A percentile compares a stretch with the other conserved stretches of the same genome.
Evolutionary conservation across 2,329 filamentous ascomycete genomes (phyloP).

Genomic region (Calcarisporium arbuscula): DNA sequence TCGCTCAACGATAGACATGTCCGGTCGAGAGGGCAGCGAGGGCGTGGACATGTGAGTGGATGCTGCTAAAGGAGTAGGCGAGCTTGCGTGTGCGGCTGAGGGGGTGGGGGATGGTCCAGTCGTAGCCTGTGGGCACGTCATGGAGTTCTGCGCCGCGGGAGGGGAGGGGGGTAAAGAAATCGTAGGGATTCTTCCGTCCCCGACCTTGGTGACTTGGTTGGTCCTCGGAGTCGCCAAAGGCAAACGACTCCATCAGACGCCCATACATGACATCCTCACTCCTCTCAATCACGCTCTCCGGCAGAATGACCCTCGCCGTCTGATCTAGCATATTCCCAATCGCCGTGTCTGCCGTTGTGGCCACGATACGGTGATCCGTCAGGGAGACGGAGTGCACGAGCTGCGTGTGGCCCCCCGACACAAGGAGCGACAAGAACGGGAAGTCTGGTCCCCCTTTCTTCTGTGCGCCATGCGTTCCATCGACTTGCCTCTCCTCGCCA

Average conservation of each 20-base stretch:
- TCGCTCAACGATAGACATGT: conserved; percentile 53
- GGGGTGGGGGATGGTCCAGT: conserved; percentile 65
- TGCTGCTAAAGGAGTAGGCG: conserved; percentile 66
- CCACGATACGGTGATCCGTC: conserved; percentile 66
- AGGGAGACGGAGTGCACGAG: conserved; percentile 68
- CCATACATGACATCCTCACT: conserved; percentile 71
- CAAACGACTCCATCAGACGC: conserved; percentile 70
- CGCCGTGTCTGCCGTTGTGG: conserved; percentile 71
- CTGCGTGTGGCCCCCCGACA: conserved; percentile 88
- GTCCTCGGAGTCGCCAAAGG: conserved; percentile 40
- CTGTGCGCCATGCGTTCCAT: background rate
- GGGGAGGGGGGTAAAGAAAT: conserved; percentile 50
- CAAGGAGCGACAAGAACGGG: conserved; percentile 82
- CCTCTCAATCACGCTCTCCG: conserved; percentile 45
- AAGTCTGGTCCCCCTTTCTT: conserved; percentile 48
- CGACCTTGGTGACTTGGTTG: conserved; percentile 10
- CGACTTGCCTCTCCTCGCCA: conserved; percentile 8
- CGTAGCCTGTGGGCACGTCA: conserved; percentile 30
- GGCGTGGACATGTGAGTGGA: conserved; percentile 47
- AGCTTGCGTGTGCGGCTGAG: conserved; percentile 52
- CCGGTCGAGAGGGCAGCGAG: conserved; percentile 26
- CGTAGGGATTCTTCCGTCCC: conserved; percentile 27
- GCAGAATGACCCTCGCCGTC: conserved; percentile 69
- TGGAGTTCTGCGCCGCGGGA: conserved; percentile 52
- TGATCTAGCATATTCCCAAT: conserved; percentile 89